A percentile compares a stretch with the other conserved stretches of the same genome.
Conservation (phyloP, 805 yeast species). For the Kluyveromyces siamensis region DNA sequence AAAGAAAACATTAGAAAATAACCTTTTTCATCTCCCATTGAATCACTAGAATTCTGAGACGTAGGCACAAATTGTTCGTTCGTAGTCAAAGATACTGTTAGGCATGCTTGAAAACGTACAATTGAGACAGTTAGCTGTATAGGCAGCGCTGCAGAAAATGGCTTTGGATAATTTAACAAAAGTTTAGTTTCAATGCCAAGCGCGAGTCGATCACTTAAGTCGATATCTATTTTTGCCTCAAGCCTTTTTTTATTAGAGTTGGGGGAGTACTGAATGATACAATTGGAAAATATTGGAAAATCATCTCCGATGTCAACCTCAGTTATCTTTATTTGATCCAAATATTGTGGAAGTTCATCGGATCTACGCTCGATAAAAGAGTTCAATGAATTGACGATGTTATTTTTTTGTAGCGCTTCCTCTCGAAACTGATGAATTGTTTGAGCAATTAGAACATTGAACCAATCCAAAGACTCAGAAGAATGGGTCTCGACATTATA, state of each 20-base stretch:
- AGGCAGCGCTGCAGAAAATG: constrained; percentile 81
- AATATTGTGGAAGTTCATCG: constrained; percentile 62
- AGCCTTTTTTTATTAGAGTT: constrained; percentile 39
- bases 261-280: constrained; percentile 61
- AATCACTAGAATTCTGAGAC: constrained; percentile 9
- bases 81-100: constrained; percentile 60
- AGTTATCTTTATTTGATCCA: constrained; percentile 69
- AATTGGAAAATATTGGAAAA: constrained; percentile 90
- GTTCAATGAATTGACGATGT: constrained; percentile 71
- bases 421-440: constrained; percentile 75
- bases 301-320: constrained; percentile 91
- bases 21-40: constrained; percentile 28
- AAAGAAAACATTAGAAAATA: constrained; percentile 84
- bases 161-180: constrained; percentile 71
- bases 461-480: constrained; percentile 94
- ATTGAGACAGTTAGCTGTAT: constrained; percentile 77
- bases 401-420: constrained; percentile 83
- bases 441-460: constrained; percentile 89
- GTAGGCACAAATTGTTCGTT: constrained; percentile 25
- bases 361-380: constrained; percentile 43
- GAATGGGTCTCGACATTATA: constrained; percentile 83
- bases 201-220: constrained; percentile 76
- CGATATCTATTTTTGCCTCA: constrained; percentile 90
- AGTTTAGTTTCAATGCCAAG: constrained; percentile 77
- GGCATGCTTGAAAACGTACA: constrained; percentile 83